Conservation (phyloP, 2,329 filamentous ascomycete species). For the Cordyceps farinosa region DNA sequence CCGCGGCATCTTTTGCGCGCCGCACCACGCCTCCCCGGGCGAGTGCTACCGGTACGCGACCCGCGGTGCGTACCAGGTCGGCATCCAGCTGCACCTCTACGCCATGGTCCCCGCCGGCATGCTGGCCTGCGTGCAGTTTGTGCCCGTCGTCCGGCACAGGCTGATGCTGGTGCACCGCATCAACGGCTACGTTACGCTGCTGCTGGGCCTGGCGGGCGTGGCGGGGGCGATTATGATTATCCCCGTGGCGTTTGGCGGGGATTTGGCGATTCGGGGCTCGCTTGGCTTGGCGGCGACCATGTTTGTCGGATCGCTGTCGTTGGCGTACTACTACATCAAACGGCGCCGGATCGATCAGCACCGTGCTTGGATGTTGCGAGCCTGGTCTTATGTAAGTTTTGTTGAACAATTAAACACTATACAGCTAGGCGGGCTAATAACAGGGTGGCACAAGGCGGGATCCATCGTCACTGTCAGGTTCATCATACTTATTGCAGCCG, state of each 20-base stretch:
- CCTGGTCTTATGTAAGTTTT: conserved; percentile 41
- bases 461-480: conserved; percentile 48
- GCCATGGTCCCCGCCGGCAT: conserved; percentile 41
- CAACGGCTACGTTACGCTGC: conserved; percentile 53
- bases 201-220: conserved; percentile 43
- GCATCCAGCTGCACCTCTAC: conserved; percentile 43
- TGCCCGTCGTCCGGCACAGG: conserved; percentile 43
- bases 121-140: conserved; percentile 44
- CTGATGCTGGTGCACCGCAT: conserved; percentile 52
- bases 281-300: conserved; percentile 41
- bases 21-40: conserved; percentile 27
- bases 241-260: conserved; percentile 49
- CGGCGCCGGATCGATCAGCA: conserved; percentile 58
- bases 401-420: too few relatives aligned
- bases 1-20: conserved; percentile 30
- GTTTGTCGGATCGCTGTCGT: conserved; percentile 37
- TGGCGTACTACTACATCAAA: conserved; percentile 55
- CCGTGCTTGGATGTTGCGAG: conserved; percentile 58
- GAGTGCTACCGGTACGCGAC: conserved; percentile 38
- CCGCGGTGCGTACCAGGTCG: conserved; percentile 29
- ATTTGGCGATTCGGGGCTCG: conserved; percentile 41
- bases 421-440: background rate
- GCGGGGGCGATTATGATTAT: conserved; percentile 50
- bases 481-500: conserved; percentile 39
- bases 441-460: conserved; percentile 32